phyloP scores from a whole-genome alignment of 2,329 filamentous ascomycete species.

The Pseudonectria foliicola region DNA sequence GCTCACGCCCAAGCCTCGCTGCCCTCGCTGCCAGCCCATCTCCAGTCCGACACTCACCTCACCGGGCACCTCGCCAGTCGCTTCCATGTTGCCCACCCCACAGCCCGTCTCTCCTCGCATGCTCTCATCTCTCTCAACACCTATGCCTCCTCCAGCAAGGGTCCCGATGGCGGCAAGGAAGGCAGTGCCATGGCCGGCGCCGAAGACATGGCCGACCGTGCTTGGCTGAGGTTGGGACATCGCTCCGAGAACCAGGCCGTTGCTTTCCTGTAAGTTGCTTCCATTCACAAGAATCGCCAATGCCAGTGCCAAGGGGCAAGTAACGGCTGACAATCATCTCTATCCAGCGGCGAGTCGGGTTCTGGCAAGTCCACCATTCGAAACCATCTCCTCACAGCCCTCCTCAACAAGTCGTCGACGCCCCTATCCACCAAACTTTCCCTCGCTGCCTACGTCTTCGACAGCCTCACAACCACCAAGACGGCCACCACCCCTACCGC shows the following conservation, averaged over 20 bases:
- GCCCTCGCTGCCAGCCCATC: constrained; percentile 77
- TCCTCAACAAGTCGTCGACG: constrained; percentile 85
- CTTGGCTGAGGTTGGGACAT: constrained; percentile 77
- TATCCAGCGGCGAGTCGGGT: constrained; percentile 78
- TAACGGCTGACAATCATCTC: constrained; percentile 16
- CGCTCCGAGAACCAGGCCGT: constrained; percentile 90
- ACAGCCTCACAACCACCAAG: constrained; percentile 94
- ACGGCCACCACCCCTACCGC: constrained; percentile 91
- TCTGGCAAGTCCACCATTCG: constrained; percentile 93
- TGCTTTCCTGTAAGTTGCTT: constrained; percentile 72
- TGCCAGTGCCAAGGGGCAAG: constrained; percentile 7
- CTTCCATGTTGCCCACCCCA: constrained; percentile 86
- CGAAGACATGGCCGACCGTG: constrained; percentile 82
- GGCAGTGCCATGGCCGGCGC: constrained; percentile 89
- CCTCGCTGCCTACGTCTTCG: constrained; percentile 89
- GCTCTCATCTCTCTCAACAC: constrained; percentile 90
- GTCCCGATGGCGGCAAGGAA: constrained; percentile 82
- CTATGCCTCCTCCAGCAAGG: constrained; percentile 81
- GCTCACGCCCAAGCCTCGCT: constrained; percentile 79
- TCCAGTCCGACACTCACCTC: constrained; percentile 69
- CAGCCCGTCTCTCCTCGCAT: constrained; percentile 83
- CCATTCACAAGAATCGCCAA: constrained; percentile 1
- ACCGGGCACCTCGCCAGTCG: constrained; percentile 79
- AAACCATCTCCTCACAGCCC: constrained; percentile 76
- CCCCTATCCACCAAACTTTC: constrained; percentile 90